Percentiles rank a stretch among this genome's conserved stretches.
Evolutionary conservation across 345 rosid genomes (phyloP).

Genomic region (Capsella bursapastoris): DNA sequence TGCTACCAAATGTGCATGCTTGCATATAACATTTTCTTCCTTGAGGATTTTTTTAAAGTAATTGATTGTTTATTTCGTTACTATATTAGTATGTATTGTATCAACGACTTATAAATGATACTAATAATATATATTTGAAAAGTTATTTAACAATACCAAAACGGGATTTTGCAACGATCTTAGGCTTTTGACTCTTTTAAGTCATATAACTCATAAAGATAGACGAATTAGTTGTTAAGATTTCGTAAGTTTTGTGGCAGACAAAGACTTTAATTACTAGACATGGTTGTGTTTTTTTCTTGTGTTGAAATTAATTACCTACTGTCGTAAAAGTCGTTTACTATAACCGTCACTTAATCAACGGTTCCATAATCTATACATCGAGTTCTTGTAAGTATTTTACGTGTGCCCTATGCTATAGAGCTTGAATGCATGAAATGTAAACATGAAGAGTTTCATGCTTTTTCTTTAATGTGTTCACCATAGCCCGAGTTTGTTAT

Average conservation of each 20-base stretch:
- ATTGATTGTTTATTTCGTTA: neutral
- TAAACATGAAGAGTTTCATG: no score
- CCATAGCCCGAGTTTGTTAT: no score
- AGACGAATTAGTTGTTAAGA: slow-evolving; percentile 38
- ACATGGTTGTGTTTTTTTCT: slow-evolving; percentile 12
- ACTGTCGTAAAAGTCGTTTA: slow-evolving; percentile 35
- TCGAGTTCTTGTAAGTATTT: slow-evolving; percentile 11
- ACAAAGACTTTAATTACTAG: slow-evolving; percentile 40
- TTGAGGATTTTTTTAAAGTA: neutral
- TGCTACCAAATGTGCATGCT: neutral
- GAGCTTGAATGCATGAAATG: no score
- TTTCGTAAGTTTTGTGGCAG: slow-evolving; percentile 45
- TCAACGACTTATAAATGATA: slow-evolving; percentile 5
- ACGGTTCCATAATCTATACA: slow-evolving; percentile 19
- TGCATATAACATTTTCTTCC: neutral
- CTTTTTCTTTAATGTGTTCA: no score
- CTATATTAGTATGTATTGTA: slow-evolving; percentile 2
- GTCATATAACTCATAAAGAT: slow-evolving; percentile 28
- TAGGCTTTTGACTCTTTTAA: slow-evolving; percentile 22
- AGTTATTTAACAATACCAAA: slow-evolving; percentile 8
- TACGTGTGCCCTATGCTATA: neutral
- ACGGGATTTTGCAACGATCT: slow-evolving; percentile 31
- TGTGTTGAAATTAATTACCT: slow-evolving; percentile 31
- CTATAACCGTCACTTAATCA: slow-evolving; percentile 27
- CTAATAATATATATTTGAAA: neutral